Evolutionary conservation across 2,329 filamentous ascomycete genomes (phyloP), one percentile per base, ranked within the genome.

Genomic region (Cladophialophora yegresii): DNA sequence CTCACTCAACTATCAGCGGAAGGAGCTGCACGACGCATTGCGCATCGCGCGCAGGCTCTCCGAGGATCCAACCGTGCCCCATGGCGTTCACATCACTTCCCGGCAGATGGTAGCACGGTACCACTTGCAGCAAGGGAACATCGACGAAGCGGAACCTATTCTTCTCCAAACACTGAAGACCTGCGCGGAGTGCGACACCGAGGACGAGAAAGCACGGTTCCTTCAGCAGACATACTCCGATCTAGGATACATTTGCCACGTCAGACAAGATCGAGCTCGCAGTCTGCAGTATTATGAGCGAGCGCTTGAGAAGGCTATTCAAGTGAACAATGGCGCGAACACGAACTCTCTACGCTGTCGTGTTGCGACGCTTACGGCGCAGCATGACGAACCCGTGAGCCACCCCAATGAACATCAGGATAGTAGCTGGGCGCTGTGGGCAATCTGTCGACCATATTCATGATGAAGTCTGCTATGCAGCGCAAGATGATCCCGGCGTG

Each of bases 41-140:
- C 53, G 53, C 30, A 62, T 62, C 28, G 60, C 60, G 30, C 43
- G 33, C 12, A 33, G 47, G 8, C 54, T 62, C 43, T 30, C 54
- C 1, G 26, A 13, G 2, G 47, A 62, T 20, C 33, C 53, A 1
- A 45, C 30, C 2, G 54, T 62, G 26, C 60, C 60, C 10, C 43
- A 12, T 13, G 60, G 60, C 20, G 60, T 62, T 13, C 60, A 56
- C 22, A 62, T 62, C 28, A 51, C 57, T 4, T 50, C 60, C 10
- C 43, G 32, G 6, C 60, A 62, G 23, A 62, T 62, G 60, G 49
- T 62, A 13, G 60, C 60, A 2, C 40, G 60, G 9, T 43, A 62
- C 9, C 28, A 62, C 26, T 43, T 62, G n/a, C 43, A 57, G n/a
- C 22, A 57, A 7, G 60, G 22, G 23, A 26, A 62, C 12, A 33